Base-by-base conservation (phyloP, 805 yeast genomes). In the Cephaloascus fragrans region DNA sequence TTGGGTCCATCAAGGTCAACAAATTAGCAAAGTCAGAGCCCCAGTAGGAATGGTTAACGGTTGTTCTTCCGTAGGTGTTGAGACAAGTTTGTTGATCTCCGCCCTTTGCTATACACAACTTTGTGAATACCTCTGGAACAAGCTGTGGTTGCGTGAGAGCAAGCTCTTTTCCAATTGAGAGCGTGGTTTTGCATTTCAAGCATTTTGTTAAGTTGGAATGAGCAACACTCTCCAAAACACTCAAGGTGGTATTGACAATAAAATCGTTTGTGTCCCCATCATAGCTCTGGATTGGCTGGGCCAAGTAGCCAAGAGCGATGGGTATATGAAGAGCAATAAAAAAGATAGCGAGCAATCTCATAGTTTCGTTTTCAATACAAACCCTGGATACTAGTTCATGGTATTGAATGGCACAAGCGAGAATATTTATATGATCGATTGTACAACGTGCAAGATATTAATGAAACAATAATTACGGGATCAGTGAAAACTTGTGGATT, bases 21-120 rank as follows among this genome's bases (percentile, higher is more conserved):
- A 52, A 35, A 29, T 45, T 42, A 3, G 54, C 42, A 36, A 52
- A 52, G 38, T 50, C 53, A 35, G 42, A 41, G 10, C 57, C 56
- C 28, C 42, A 38, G 20, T 59, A 46, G 14, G 64, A 52, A 38
- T 55, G 48, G 8, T 57, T 49, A 18, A 61, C 63, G 2, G 72
- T 66, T 40, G 53, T 57, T 53, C 70, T 57, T 17, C 57, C 54
- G 45, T 54, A 67, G 19, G 51, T 49, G 10, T 55, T 42, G 12
- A 45, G 37, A 48, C 73, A 67, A 17, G 48, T 47, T 12, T 16
- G 14, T 18, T 34, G 23, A 14, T 12, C 19, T 12, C 26, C 20
- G 12, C 20, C 20, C n/a, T 34, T 6, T 6, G 14, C 31, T 9
- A 34, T 15, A 34, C 20, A 34, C 12, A 19, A 34, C 17, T 34